A percentile compares a stretch with the other conserved stretches of the same genome.
These are phyloP conservation scores for Helicostylum pulchrum DNA, from an alignment of 192 early-diverging fungal genomes.

Conservation along the genomic window DNA sequence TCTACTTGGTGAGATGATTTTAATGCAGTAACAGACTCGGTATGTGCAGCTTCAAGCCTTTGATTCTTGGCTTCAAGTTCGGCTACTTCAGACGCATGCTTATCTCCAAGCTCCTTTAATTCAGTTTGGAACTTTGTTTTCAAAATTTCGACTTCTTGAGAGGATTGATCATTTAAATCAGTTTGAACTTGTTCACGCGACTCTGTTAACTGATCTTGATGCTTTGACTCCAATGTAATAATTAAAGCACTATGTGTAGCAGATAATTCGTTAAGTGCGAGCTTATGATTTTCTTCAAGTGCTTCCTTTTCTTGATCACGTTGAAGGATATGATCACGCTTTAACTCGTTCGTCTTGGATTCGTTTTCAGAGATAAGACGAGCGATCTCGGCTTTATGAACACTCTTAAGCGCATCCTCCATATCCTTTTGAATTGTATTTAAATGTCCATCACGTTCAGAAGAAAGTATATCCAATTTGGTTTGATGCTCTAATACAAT, in stretches of 20 bases:
- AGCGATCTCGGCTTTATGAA: constrained; percentile 14
- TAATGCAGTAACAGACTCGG: background rate
- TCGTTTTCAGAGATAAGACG: constrained; percentile 16
- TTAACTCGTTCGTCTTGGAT: constrained; percentile 13
- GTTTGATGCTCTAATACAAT: constrained; percentile 1
- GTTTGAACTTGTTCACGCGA: constrained; percentile 11
- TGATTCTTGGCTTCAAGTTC: background rate
- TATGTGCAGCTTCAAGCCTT: background rate
- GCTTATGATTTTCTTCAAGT: constrained; percentile 1
- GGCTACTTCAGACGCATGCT: background rate
- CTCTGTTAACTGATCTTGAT: constrained; percentile 6
- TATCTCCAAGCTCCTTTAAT: constrained; percentile 2
- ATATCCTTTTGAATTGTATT: constrained; percentile 16
- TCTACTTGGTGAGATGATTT: background rate
- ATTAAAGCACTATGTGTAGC: background rate
- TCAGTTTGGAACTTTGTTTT: background rate
- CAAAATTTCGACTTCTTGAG: background rate
- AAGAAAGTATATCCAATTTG: constrained; percentile 10
- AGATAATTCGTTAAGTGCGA: background rate
- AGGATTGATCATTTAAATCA: background rate
- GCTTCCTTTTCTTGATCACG: constrained; percentile 12
- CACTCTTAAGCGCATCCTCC: constrained; percentile 17
- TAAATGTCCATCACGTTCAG: constrained; percentile 10
- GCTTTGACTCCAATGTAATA: background rate
- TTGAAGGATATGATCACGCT: constrained; percentile 17